A percentile compares a stretch with the other conserved stretches of the same genome.
These are phyloP conservation scores for Lodderomyces metapsilosis DNA, from an alignment of 1,139 yeast species.

Conservation along the genomic window DNA sequence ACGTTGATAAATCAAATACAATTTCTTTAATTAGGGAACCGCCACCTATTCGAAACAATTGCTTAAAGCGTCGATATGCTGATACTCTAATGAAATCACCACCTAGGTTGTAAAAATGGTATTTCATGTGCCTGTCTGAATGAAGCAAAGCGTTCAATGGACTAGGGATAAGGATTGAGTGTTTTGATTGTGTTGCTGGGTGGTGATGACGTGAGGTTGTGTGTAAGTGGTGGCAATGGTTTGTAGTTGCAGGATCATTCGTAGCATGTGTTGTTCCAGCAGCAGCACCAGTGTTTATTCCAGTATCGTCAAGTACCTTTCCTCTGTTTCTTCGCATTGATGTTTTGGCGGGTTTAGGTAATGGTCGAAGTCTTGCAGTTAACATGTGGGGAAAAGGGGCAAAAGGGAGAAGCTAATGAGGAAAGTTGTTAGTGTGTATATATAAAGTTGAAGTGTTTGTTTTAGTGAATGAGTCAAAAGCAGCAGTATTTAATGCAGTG, in stretches of 20 bases:
- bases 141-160: constrained; percentile 14
- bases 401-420: too few species aligned
- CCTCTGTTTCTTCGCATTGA: neutral
- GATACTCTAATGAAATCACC: constrained; percentile 35
- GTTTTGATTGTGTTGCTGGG: constrained; percentile 6
- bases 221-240: neutral
- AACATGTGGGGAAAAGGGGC: neutral
- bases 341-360: neutral
- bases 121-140: constrained; percentile 16
- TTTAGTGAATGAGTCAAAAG: too few species aligned
- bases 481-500: too few species aligned
- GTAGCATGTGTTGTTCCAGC: neutral
- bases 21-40: constrained; percentile 37
- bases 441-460: too few species aligned
- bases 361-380: neutral
- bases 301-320: neutral
- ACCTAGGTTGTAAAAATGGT: constrained; percentile 37
- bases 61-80: constrained; percentile 34
- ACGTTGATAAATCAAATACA: constrained; percentile 38
- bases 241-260: neutral
- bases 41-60: constrained; percentile 30
- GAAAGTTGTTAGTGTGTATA: too few species aligned
- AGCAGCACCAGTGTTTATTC: neutral
- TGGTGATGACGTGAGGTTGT: constrained; percentile 1
- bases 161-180: constrained; percentile 15